Conservation (phyloP, 2,329 filamentous ascomycete species). For the Cercospora sojina region DNA sequence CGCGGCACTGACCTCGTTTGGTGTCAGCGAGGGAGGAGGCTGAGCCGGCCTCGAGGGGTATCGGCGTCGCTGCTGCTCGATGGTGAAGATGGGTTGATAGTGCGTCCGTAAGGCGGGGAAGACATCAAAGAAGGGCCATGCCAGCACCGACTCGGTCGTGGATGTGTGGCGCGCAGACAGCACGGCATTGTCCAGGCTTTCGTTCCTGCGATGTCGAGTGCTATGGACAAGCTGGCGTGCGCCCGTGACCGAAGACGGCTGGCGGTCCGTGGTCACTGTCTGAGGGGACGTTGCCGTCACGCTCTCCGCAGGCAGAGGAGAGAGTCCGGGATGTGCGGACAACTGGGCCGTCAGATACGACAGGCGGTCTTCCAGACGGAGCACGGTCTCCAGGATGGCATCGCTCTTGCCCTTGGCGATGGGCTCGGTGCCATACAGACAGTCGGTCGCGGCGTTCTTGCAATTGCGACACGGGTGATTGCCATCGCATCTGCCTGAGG, state of each 20-base stretch:
- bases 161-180: slow-evolving; percentile 20
- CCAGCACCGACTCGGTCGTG: slow-evolving; percentile 19
- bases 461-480: slow-evolving; percentile 18
- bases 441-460: slow-evolving; percentile 6
- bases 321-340: not conserved
- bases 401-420: slow-evolving; percentile 20
- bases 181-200: slow-evolving; percentile 18
- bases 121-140: slow-evolving; percentile 18
- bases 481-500: slow-evolving; percentile 12
- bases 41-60: not conserved
- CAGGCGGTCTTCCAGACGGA: slow-evolving; percentile 15
- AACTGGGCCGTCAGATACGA: slow-evolving; percentile 10
- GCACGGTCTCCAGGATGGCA: slow-evolving; percentile 17
- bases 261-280: slow-evolving; percentile 11
- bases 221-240: slow-evolving; percentile 17
- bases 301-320: not conserved
- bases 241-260: slow-evolving; percentile 14
- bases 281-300: slow-evolving; percentile 4
- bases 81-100: slow-evolving; percentile 18
- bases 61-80: slow-evolving; percentile 17
- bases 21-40: slow-evolving; percentile 9
- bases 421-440: slow-evolving; percentile 18
- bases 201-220: slow-evolving; percentile 11
- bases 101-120: slow-evolving; percentile 11
- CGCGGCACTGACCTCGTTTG: slow-evolving; percentile 7